These are phyloP conservation scores for Knoxia roxburghii DNA, from an alignment of 257 asterid species.

Conservation along the genomic window DNA sequence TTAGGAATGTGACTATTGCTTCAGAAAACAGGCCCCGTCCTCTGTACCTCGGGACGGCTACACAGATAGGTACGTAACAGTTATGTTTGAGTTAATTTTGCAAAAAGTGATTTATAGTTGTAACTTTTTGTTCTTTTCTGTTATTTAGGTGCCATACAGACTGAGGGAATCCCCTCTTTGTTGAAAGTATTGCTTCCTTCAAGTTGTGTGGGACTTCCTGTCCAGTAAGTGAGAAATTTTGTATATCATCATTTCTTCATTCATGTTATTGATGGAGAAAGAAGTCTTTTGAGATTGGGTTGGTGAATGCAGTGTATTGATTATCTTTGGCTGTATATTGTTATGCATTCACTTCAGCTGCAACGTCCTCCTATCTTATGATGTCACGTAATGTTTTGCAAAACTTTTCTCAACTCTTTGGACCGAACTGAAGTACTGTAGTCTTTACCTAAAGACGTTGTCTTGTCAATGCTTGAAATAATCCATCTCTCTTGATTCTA, in stretches of 20 bases:
- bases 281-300: not conserved
- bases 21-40: conserved; percentile 91
- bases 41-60: conserved; percentile 89
- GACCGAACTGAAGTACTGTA: not conserved
- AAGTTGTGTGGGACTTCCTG: conserved; percentile 80
- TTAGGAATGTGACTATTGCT: conserved; percentile 77
- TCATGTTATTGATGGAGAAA: conserved; percentile 1
- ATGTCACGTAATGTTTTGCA: not conserved
- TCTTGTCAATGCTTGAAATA: not conserved
- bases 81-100: conserved; percentile 10
- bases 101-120: not conserved
- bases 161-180: conserved; percentile 96
- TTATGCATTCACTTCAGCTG: not conserved
- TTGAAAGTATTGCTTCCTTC: conserved; percentile 84
- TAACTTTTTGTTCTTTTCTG: conserved; percentile 6
- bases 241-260: conserved; percentile 1
- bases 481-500: not conserved
- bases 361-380: not conserved
- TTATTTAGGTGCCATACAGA: conserved; percentile 84
- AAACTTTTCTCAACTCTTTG: not conserved
- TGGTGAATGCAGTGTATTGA: not conserved
- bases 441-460: not conserved
- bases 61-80: conserved; percentile 73
- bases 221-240: conserved; percentile 50
- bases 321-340: not conserved